Evolutionary conservation across 805 yeast species (phyloP).

Genomic region (Candida palmyrensis): DNA sequence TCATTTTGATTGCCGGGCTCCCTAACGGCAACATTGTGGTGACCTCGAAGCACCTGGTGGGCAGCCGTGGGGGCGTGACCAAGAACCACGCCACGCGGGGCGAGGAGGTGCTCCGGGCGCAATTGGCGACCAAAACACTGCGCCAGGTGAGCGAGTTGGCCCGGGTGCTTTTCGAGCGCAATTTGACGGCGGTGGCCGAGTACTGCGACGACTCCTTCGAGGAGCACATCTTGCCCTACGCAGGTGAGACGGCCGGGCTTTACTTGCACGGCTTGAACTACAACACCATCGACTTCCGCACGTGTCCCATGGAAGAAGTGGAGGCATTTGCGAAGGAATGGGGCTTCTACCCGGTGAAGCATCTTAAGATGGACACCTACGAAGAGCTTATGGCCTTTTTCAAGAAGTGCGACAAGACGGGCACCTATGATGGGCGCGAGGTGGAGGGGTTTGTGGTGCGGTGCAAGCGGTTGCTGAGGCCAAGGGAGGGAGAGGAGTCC

Average conservation of each 20-base stretch:
- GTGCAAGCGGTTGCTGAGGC: no score
- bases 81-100: conserved; percentile 75
- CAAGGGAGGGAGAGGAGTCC: not conserved
- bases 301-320: conserved; percentile 61
- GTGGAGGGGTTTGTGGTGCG: conserved; percentile 94
- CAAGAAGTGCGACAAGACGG: conserved; percentile 54
- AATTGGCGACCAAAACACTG: conserved; percentile 27
- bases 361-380: conserved; percentile 32
- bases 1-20: conserved; percentile 74
- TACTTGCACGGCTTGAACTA: conserved; percentile 85
- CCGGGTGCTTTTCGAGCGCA: conserved; percentile 38
- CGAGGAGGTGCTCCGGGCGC: conserved; percentile 48
- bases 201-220: conserved; percentile 90
- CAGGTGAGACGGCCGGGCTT: conserved; percentile 64
- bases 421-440: conserved; percentile 65
- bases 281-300: conserved; percentile 58
- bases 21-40: conserved; percentile 74
- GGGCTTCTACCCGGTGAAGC: conserved; percentile 67
- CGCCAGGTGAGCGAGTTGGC: conserved; percentile 52
- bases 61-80: conserved; percentile 30
- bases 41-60: conserved; percentile 85
- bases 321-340: conserved; percentile 53
- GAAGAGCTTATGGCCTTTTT: conserved; percentile 46
- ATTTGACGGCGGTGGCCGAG: conserved; percentile 86
- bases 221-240: conserved; percentile 84